These are phyloP conservation scores for Talaromyces thailandensis DNA, from an alignment of 495 filamentous ascomycete genomes.

Conservation along the genomic window DNA sequence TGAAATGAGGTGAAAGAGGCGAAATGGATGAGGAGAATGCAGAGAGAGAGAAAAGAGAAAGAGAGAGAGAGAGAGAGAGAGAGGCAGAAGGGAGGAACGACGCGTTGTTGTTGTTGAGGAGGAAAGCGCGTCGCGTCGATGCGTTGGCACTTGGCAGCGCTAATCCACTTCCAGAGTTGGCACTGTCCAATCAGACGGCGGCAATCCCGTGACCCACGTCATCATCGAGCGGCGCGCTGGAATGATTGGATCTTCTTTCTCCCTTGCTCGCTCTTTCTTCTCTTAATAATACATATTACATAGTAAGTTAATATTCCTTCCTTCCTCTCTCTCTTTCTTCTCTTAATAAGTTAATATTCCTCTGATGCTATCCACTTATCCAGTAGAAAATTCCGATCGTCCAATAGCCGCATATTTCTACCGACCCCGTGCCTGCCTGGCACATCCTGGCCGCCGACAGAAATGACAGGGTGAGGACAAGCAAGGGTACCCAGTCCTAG, in stretches of 20 bases:
- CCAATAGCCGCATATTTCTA: neutral
- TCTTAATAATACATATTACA: too few species aligned
- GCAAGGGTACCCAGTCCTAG: neutral
- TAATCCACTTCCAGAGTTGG: neutral
- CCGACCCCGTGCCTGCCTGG: neutral
- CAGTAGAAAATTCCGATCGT: neutral
- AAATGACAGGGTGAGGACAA: neutral
- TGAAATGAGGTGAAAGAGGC: slow-evolving; percentile 3
- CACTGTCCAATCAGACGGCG: neutral
- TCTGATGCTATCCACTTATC: too few species aligned
- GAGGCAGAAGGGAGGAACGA: neutral
- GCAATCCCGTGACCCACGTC: neutral
- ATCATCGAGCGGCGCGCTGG: neutral
- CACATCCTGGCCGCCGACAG: neutral
- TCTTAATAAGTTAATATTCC: too few species aligned
- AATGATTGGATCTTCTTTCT: neutral
- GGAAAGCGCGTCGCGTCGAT: slow-evolving; percentile 1
- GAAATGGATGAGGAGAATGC: slow-evolving; percentile 9
- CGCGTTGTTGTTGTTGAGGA: slow-evolving; percentile 6
- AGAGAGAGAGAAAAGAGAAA: slow-evolving; percentile 13
- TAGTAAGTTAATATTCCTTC: too few species aligned
- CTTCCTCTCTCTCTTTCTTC: neutral
- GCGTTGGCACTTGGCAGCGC: slow-evolving; percentile 4
- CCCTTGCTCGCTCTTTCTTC: neutral
- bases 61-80: slow-evolving; percentile 11